Evolutionary conservation across 2,329 filamentous ascomycete species (phyloP), one percentile per base, ranked within the genome.

Genomic region (Colletotrichum viniferum): DNA sequence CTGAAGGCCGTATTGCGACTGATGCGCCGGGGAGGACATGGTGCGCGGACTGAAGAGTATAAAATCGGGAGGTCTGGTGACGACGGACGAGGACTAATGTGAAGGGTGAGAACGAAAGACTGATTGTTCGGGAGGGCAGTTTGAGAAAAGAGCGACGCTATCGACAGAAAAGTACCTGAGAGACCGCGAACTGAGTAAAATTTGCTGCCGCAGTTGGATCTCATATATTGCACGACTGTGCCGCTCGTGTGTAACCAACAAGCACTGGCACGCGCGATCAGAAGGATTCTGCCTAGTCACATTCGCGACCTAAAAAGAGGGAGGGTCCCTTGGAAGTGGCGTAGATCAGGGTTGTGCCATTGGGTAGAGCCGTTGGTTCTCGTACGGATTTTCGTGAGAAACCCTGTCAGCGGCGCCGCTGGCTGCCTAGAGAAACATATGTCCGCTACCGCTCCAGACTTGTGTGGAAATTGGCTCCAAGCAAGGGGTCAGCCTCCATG

Each of bases 181-280:
- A 21, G 62, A 56, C 26, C 26, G n/a, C 30, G 55, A 48, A 16
- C 14, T 16, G 21, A 14, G 52, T 26, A 12, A 26, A 71, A 26
- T n/a, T 61, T 32, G 52, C 14, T n/a, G 43, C 30, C 43, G 63
- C 62, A 63, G 34, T 62, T 73, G 68, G 24, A 32, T 56, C 43
- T 75, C 73, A 72, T 73, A 62, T 67, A 63, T 75, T 21, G 36
- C 62, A 36, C 43, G 56, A 56, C 73, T 67, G 69, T 71, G 72
- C 68, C 72, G 60, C 70, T 69, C 36, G 55, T 36, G 34, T 34
- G 18, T 24, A 32, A 52, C 67, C 68, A 73, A 67, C 30, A 56
- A 58, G 55, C 55, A 58, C 24, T 58, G 24, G 55, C 55, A 58
- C 26, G 55, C 21, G 55, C 26, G 55, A 58, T 26, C 21, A 58